Percentiles rank a stretch among this genome's conserved stretches.
Evolutionary conservation across 306 rosid genomes (phyloP).

Genomic region (Mimosa bimucronata): DNA sequence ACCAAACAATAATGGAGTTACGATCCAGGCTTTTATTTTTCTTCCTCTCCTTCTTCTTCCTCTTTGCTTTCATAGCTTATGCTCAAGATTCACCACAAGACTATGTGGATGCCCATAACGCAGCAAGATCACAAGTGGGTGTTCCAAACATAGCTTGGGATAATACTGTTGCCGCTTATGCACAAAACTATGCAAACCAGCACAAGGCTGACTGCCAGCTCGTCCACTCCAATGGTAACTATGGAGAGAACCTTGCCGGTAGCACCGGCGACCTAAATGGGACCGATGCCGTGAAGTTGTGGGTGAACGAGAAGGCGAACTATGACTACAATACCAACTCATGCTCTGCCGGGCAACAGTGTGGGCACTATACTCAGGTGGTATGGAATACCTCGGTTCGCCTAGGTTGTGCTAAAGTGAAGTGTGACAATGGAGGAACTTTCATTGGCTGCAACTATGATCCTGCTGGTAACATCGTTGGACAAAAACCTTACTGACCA

Average conservation of each 20-base stretch:
- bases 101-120: no score
- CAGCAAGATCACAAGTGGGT: no score
- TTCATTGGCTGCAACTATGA: constrained; percentile 63
- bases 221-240: constrained; percentile 41
- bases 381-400: constrained; percentile 51
- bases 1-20: no score
- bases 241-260: constrained; percentile 47
- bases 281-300: constrained; percentile 41
- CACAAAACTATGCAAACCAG: constrained; percentile 32
- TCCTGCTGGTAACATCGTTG: no score
- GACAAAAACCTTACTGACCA: neutral
- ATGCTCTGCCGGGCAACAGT: constrained; percentile 34
- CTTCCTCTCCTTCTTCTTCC: no score
- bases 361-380: constrained; percentile 58
- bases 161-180: no score
- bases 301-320: constrained; percentile 45
- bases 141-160: no score
- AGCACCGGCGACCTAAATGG: constrained; percentile 31
- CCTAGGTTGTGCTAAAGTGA: constrained; percentile 56
- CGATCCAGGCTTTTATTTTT: no score
- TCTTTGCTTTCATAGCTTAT: neutral
- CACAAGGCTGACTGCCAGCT: constrained; percentile 37
- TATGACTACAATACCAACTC: constrained; percentile 49
- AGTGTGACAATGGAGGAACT: constrained; percentile 45
- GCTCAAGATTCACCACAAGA: no score